Conservation (phyloP, 1,284 basidiomycete genomes). For the Cystobasidium sp. region DNA sequence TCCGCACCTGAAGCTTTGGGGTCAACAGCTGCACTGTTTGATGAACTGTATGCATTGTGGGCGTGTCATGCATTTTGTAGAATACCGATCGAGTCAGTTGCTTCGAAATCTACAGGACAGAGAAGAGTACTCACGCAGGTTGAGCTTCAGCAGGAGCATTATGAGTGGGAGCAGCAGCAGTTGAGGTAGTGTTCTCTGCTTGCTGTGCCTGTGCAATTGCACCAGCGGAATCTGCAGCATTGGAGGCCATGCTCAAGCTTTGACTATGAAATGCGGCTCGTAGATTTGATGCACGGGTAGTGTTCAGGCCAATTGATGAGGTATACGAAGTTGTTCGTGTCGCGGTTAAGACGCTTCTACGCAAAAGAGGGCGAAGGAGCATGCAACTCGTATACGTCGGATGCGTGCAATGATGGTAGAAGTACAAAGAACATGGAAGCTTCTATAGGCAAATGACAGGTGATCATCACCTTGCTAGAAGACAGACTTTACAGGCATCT, state of each 20-base stretch:
- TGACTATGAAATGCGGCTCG: not conserved
- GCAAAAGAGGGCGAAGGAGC: conserved; percentile 34
- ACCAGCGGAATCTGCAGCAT: conserved; percentile 22
- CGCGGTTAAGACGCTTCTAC: conserved; percentile 14
- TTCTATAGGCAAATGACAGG: too few relatives aligned
- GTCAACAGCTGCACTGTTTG: conserved; percentile 36
- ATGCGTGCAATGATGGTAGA: not conserved
- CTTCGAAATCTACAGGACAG: not conserved
- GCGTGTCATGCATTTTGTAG: not conserved
- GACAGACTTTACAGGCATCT: too few relatives aligned
- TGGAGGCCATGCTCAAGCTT: conserved; percentile 12
- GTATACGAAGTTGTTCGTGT: not conserved
- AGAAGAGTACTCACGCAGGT: conserved; percentile 30
- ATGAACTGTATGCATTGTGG: not conserved
- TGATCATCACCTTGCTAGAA: too few relatives aligned
- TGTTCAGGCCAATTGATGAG: not conserved
- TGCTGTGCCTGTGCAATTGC: conserved; percentile 38
- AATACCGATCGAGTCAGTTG: conserved; percentile 28
- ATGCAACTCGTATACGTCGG: conserved; percentile 11
- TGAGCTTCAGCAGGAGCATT: conserved; percentile 35
- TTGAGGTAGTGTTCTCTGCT: conserved; percentile 20
- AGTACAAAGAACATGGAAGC: not conserved
- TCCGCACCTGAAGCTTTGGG: conserved; percentile 19
- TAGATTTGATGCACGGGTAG: not conserved
- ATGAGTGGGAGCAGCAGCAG: conserved; percentile 36